These are phyloP conservation scores for Parachaetomium inaequale DNA, from an alignment of 495 filamentous ascomycete genomes.

Conservation along the genomic window DNA sequence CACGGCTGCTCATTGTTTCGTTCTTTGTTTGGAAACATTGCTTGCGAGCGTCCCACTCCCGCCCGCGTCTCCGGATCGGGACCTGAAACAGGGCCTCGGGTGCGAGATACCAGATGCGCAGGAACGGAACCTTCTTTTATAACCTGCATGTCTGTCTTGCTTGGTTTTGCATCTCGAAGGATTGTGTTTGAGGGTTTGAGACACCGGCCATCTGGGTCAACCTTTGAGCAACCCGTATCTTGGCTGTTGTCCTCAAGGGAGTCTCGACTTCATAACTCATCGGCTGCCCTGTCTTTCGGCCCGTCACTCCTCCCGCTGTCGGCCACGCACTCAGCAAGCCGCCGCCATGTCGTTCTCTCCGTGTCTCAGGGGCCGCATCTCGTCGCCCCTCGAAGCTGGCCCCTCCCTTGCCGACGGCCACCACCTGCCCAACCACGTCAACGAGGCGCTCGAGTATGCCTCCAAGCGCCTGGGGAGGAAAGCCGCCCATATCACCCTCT, in stretches of 20 bases:
- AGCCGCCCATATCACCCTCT: conserved; percentile 43
- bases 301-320: not conserved
- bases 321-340: not conserved
- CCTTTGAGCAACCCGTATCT: not conserved
- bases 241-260: not conserved
- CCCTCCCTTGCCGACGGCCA: conserved; percentile 46
- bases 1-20: conserved; percentile 2
- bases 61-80: conserved; percentile 4
- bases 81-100: conserved; percentile 8
- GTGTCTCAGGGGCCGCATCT: conserved; percentile 47
- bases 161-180: not conserved
- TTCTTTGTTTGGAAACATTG: conserved; percentile 11
- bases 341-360: not conserved
- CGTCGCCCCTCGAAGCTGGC: conserved; percentile 54
- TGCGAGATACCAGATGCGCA: not conserved
- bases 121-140: not conserved
- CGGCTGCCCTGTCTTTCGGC: not conserved
- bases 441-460: conserved; percentile 48
- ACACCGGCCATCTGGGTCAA: not conserved
- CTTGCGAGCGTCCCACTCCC: not conserved
- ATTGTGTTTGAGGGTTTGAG: conserved; percentile 1
- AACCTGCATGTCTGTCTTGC: conserved; percentile 5
- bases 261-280: not conserved
- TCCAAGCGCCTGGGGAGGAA: conserved; percentile 49
- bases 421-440: conserved; percentile 44